Base-by-base conservation (phyloP, 768 basidiomycete species). In the Boletus speciosus region DNA sequence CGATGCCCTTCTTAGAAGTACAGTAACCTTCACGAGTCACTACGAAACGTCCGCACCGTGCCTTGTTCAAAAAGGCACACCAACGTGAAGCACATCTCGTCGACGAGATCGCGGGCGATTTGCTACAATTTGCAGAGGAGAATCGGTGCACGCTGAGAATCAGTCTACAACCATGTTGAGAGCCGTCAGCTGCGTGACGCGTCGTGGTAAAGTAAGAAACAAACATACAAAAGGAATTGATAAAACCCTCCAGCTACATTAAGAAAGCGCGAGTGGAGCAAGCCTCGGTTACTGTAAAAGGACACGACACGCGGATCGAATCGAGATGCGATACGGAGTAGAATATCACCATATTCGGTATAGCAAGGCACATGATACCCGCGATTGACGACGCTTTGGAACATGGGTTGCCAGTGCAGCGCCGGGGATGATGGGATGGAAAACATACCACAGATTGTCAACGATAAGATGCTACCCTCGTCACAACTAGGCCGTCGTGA, bases 81-180 rank as follows among this genome's bases (percentile, higher is more conserved):
- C 11, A 35, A 44, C 44, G 44, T 49, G 9, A 48, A 35, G 23
- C 29, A 53, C 31, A 29, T 23, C 1, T 49, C 54, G 7, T 60
- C 38, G 27, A 47, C 12, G 1, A 9, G 25, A 27, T 27, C 25
- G 5, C 25, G 25, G 25, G 6, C 2, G 23, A 31, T 6, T 40
- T 42, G n/a, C 11, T 25, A 31, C 15, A 15, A 10, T 35, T 34
- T 9, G 27, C 31, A 21, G 52, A 23, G n/a, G 57, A 23, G n/a
- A 55, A 46, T 45, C 37, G 46, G 19, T 43, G 42, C 14, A 51
- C 42, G 23, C 35, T 51, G 36, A 59, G 42, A 25, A 41, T 29
- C n/a, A 47, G 37, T 54, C 49, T 42, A 39, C 57, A 55, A 15
- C 57, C 56, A 49, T 58, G 38, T 27, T 10, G 5, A 27, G 21